A percentile compares a stretch with the other conserved stretches of the same genome.
Conservation (phyloP, 2,329 filamentous ascomycete genomes). For the Hansfordia pulvinata region DNA sequence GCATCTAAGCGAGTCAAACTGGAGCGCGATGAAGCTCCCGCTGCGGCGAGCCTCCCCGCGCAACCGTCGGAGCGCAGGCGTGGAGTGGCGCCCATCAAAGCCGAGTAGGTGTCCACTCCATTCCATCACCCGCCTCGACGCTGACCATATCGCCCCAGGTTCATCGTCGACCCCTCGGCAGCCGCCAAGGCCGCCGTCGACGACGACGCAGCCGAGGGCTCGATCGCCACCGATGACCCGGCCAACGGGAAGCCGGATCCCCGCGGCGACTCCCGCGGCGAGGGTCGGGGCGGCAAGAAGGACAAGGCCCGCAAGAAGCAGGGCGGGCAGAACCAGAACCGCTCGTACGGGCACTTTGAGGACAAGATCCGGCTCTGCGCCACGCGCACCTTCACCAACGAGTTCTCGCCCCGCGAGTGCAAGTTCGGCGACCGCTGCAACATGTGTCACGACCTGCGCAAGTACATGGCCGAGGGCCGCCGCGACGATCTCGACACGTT, state of each 20-base stretch:
- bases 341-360: slow-evolving; percentile 66
- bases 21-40: slow-evolving; percentile 18
- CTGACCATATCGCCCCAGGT: too few species aligned
- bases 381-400: slow-evolving; percentile 54
- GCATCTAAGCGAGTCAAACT: slow-evolving; percentile 48
- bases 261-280: slow-evolving; percentile 13
- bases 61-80: slow-evolving; percentile 8
- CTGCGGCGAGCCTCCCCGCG: slow-evolving; percentile 3
- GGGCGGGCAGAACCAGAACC: slow-evolving; percentile 69
- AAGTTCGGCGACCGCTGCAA: slow-evolving; percentile 70
- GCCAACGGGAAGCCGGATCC: slow-evolving; percentile 30
- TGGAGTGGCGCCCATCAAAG: slow-evolving; percentile 21
- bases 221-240: slow-evolving; percentile 42
- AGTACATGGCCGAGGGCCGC: slow-evolving; percentile 73
- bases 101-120: slow-evolving; percentile 17
- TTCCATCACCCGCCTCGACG: too few species aligned
- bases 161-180: too few species aligned
- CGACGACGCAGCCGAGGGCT: slow-evolving; percentile 48
- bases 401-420: slow-evolving; percentile 73
- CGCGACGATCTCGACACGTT: slow-evolving; percentile 68
- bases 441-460: slow-evolving; percentile 70
- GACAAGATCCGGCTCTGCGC: slow-evolving; percentile 70
- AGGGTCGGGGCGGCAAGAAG: slow-evolving; percentile 26
- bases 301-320: slow-evolving; percentile 40
- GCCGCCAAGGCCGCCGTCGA: slow-evolving; percentile 21